phyloP scores from a whole-genome alignment of 768 basidiomycete species.

The Suillus luteus region DNA sequence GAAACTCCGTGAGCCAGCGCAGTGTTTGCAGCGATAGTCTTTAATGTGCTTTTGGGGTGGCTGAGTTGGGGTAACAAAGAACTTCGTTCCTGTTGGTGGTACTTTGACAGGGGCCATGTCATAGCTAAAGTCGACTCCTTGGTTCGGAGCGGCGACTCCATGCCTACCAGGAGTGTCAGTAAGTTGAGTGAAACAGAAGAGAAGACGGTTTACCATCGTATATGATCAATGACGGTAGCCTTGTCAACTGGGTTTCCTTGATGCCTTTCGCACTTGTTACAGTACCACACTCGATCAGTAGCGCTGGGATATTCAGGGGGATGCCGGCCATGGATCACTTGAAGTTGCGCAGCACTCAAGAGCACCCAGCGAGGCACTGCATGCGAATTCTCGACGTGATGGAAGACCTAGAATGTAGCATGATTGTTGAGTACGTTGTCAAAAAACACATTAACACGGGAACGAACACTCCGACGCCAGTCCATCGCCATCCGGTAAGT shows the following conservation, averaged over 20 bases:
- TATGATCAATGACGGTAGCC: background rate
- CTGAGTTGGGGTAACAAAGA: background rate
- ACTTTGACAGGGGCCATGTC: background rate
- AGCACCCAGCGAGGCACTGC: conserved; percentile 3
- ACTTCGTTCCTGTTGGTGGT: conserved; percentile 3
- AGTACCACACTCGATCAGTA: background rate
- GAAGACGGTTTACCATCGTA: background rate
- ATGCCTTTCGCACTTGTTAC: conserved; percentile 1
- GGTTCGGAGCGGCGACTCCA: background rate
- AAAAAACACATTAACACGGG: background rate
- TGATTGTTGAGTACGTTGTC: background rate
- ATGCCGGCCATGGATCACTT: background rate
- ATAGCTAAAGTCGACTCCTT: conserved; percentile 5
- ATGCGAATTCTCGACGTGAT: background rate
- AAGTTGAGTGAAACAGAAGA: background rate
- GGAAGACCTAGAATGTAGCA: conserved; percentile 3
- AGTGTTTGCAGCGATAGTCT: background rate
- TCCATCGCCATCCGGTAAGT: conserved; percentile 5
- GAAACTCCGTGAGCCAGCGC: background rate
- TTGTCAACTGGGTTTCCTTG: background rate
- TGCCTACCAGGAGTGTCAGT: background rate
- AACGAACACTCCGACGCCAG: conserved; percentile 4
- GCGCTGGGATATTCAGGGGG: background rate
- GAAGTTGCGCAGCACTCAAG: conserved; percentile 6
- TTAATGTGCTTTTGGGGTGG: background rate